A percentile compares a stretch with the other conserved stretches of the same genome.
Evolutionary conservation across 1,139 yeast species (phyloP).

Genomic region (Diutina ranongensis): DNA sequence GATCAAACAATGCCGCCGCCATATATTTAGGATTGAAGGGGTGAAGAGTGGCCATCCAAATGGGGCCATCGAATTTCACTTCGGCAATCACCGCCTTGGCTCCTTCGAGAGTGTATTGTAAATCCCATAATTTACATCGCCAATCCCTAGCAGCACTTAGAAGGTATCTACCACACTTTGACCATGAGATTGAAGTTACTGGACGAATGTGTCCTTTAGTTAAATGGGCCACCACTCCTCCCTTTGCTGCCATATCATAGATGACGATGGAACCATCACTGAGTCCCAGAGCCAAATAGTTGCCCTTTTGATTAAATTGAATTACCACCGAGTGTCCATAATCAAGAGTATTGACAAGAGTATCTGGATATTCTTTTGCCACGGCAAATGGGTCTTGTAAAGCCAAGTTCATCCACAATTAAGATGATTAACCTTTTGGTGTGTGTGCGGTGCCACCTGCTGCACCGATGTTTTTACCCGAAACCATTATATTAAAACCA

Average conservation of each 20-base stretch:
- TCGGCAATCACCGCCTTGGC: slow-evolving; percentile 22
- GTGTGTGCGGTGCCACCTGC: no score
- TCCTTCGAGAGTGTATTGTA: slow-evolving; percentile 17
- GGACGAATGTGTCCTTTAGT: slow-evolving; percentile 55
- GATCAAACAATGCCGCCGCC: slow-evolving; percentile 39
- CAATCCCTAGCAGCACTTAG: slow-evolving; percentile 79
- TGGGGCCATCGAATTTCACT: slow-evolving; percentile 53
- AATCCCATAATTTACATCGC: slow-evolving; percentile 76
- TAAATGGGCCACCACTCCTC: slow-evolving; percentile 39
- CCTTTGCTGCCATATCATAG: slow-evolving; percentile 53
- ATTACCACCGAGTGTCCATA: slow-evolving; percentile 69
- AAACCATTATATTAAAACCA: no score
- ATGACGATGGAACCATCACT: slow-evolving; percentile 70
- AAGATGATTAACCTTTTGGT: not conserved
- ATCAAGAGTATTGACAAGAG: slow-evolving; percentile 51
- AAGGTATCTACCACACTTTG: slow-evolving; percentile 57
- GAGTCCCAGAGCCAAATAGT: slow-evolving; percentile 80
- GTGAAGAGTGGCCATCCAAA: slow-evolving; percentile 57
- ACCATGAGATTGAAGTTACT: slow-evolving; percentile 73
- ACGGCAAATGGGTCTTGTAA: slow-evolving; percentile 87
- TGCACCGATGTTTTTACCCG: no score
- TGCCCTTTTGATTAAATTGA: slow-evolving; percentile 67
- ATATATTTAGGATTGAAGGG: slow-evolving; percentile 35
- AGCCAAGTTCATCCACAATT: slow-evolving; percentile 55
- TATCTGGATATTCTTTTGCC: slow-evolving; percentile 87